Base-by-base conservation (phyloP, 345 rosid species). In the Eucalyptus victrix region DNA sequence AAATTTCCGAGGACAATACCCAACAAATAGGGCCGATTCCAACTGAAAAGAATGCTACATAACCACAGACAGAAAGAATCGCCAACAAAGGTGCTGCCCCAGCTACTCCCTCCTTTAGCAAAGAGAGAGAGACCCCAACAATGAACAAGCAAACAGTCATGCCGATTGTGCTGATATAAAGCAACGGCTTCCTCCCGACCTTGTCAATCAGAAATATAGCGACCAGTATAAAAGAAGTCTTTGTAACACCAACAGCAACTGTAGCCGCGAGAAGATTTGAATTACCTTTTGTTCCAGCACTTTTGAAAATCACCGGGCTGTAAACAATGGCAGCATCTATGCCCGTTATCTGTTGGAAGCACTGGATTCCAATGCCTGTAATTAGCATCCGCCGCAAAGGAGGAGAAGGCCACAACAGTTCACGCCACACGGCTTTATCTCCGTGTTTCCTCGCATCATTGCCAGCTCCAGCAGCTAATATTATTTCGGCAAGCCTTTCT, bases 311-410 rank as follows among this genome's bases (percentile, higher is more conserved):
- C 91, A 87, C 93, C 5, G 97, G 99, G 92, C 98, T 95, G 91
- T 96, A 96, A 91, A 95, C 91, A 32, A 95, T 96, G 6, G 95
- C 94, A 30, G 98, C 97, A 89, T 96, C 98, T 28, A 93, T 93
- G 37, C 98, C 97, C 1, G 97, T 95, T 88, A 95, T 95, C 94
- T 95, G 97, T 89, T 96, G 98, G 94, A 96, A 94, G 91, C 97
- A 97, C 69, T 97, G 99, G 92, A 97, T 95, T 86, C 99, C 99
- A 51, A 96, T 91, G 65, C 99, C 99, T 49, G 95, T 91, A 7
- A 96, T 89, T 54, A 96, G 92, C 98, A 97, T 97, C 49, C 94
- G 90, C 16, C 95, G 90, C 37, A 96, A 90, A 19, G 94, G 32
- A 54, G 97, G 95, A 85, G 99, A 94, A 88, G 99, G 99, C 89